Evolutionary conservation across 768 basidiomycete genomes (phyloP), one percentile per base, ranked within the genome.

Genomic region (Pleurotus ostreatus): DNA sequence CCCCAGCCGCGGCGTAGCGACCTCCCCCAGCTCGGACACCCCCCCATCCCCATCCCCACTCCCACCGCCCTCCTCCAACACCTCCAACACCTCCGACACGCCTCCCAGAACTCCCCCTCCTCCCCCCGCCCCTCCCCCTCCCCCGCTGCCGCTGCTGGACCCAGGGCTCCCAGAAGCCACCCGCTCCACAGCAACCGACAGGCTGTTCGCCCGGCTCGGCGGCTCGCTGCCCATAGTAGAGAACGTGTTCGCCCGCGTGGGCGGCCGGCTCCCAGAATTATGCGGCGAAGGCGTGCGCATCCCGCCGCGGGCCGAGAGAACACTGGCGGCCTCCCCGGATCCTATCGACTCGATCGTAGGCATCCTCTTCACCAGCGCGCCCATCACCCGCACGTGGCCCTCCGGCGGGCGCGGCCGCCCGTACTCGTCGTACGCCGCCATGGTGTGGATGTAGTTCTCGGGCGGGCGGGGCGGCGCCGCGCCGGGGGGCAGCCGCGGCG

Each of bases 301-400:
- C 37, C 64, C 49, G 23, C 62, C 58, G 39, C 59, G 59, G 39
- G 61, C 63, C 4, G 66, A 66, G n/a, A 65, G 61, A 47, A 71
- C 66, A 57, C 70, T 71, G 39, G 65, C 69, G 48, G 73, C 58
- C 58, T 92, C 89, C 49, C 80, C 77, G 15, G 85, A 87, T 40
- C 87, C 88, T 67, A 90, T 76, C 43, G 82, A 84, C 66, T 90
- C 88, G 59, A 91, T 91, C 25, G 89, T 91, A 16, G 88, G 84
- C 89, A 92, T 89, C 39, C 89, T 85, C 51, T 79, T 76, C 44
- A 91, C 77, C 62, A 75, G 80, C 20, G 79, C 75, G 53, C 88
- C 86, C 55, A 92, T 71, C 48, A 91, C 76, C 5, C 77, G 77
- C 26, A 89, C 72, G 53, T 79, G 75, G 56, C 79, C 76, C 39